phyloP scores from a whole-genome alignment of 2,329 filamentous ascomycete genomes.

The Emmonsia crescens region DNA sequence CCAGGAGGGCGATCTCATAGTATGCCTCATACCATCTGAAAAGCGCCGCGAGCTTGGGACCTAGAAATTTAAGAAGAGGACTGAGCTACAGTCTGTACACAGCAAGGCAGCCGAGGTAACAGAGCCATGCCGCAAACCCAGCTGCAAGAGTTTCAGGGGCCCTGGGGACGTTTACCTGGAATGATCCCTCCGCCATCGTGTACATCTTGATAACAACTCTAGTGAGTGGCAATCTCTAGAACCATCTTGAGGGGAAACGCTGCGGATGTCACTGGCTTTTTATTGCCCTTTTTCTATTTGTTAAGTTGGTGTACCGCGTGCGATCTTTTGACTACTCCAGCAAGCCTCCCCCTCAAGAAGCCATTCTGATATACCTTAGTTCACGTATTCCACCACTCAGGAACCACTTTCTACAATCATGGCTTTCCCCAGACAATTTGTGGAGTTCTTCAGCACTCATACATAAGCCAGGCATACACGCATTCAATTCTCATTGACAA shows the following conservation, averaged over 20 bases:
- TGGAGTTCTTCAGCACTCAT: no score
- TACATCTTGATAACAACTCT: background rate
- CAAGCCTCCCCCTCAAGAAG: no score
- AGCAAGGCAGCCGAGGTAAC: slow-evolving; percentile 9
- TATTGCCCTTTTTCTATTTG: no score
- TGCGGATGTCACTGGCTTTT: no score
- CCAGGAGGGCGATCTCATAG: slow-evolving; percentile 16
- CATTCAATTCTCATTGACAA: no score
- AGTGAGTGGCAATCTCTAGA: background rate
- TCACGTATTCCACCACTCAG: no score
- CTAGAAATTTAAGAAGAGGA: slow-evolving; percentile 14
- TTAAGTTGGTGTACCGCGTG: no score
- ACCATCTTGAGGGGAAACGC: background rate
- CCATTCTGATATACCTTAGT: no score
- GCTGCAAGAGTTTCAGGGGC: background rate
- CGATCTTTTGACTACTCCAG: no score
- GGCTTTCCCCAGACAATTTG: no score
- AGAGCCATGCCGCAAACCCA: background rate
- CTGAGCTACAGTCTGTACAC: slow-evolving; percentile 14
- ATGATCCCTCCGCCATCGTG: background rate
- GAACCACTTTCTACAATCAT: no score
- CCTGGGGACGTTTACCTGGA: background rate
- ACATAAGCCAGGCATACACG: no score
- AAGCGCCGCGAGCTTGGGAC: slow-evolving; percentile 15
- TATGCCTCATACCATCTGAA: slow-evolving; percentile 17